phyloP scores from a whole-genome alignment of 2,329 filamentous ascomycete species.

The Rutstroemia sp. region DNA sequence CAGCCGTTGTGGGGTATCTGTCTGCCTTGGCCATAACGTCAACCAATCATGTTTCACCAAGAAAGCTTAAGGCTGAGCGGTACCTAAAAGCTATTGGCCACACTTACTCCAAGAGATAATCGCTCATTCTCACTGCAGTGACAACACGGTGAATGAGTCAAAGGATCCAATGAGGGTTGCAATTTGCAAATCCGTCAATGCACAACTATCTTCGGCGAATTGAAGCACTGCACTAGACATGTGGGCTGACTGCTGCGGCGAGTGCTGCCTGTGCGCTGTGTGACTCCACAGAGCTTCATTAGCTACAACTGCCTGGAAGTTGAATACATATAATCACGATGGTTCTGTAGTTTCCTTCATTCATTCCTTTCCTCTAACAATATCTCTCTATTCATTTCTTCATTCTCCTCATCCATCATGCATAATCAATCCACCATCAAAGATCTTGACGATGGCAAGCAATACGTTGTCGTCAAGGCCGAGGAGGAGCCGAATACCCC shows the following conservation, averaged over 20 bases:
- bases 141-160: constrained; percentile 7
- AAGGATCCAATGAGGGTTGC: background rate
- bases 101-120: background rate
- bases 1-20: background rate
- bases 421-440: background rate
- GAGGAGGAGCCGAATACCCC: constrained; percentile 8
- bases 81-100: background rate
- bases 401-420: constrained; percentile 7
- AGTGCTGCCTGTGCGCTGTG: constrained; percentile 1
- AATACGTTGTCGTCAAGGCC: constrained; percentile 17
- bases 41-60: background rate
- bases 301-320: background rate
- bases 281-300: background rate
- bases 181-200: background rate
- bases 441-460: constrained; percentile 10
- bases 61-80: background rate
- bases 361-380: background rate
- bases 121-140: background rate
- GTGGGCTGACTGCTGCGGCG: constrained; percentile 6
- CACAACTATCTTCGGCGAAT: constrained; percentile 7
- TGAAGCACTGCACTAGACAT: background rate
- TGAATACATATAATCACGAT: background rate
- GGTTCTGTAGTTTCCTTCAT: background rate
- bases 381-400: background rate
- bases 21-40: too few species aligned